A percentile compares a stretch with the other conserved stretches of the same genome.
These are phyloP conservation scores for Carpinus viminea DNA, from an alignment of 306 rosid genomes.

Conservation along the genomic window DNA sequence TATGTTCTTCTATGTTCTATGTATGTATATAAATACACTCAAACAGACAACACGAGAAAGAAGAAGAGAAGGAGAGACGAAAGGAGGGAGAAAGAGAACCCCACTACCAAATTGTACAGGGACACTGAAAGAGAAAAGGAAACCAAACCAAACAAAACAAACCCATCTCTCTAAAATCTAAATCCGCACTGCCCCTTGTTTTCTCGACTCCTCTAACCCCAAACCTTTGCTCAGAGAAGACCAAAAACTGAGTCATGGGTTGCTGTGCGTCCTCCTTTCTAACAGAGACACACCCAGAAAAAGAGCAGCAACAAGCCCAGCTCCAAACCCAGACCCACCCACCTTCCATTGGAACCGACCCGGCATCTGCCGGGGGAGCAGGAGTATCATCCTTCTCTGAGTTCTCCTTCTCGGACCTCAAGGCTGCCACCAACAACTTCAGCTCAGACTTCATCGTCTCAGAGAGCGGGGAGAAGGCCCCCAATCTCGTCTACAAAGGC, in stretches of 20 bases:
- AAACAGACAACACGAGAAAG: neutral
- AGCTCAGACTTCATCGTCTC: constrained; percentile 79
- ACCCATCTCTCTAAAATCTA: neutral
- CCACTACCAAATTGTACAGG: neutral
- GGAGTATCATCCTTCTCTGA: constrained; percentile 58
- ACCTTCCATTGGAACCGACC: constrained; percentile 33
- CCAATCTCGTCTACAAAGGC: constrained; percentile 85
- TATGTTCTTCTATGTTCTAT: neutral
- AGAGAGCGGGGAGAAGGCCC: constrained; percentile 90
- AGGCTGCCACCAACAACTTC: constrained; percentile 82
- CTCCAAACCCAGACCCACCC: constrained; percentile 26
- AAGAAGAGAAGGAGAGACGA: neutral
- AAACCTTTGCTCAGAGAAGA: neutral
- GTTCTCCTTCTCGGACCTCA: constrained; percentile 74
- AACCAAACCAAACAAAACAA: neutral
- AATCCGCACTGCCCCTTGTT: neutral
- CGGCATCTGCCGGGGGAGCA: constrained; percentile 28
- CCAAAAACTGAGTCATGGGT: constrained; percentile 46
- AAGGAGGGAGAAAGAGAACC: neutral
- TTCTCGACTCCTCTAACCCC: neutral
- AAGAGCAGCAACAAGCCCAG: constrained; percentile 35
- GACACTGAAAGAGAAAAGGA: neutral
- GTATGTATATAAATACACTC: neutral
- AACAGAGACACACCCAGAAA: constrained; percentile 47
- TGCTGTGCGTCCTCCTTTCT: constrained; percentile 58